These are phyloP conservation scores for Durio zibethinus DNA, from an alignment of 345 rosid genomes.

Conservation along the genomic window DNA sequence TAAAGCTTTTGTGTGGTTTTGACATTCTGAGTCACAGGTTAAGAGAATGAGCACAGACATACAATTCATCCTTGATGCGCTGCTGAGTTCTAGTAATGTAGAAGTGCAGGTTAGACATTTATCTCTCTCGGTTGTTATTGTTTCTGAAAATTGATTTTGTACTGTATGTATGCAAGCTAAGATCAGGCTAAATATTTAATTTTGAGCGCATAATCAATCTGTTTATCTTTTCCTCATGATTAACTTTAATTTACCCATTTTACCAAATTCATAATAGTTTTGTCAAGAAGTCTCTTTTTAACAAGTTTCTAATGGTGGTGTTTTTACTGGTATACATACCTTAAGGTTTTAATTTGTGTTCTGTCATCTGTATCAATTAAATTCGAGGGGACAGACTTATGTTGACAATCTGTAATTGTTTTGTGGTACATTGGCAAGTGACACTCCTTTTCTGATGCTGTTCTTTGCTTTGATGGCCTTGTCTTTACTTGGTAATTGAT, in stretches of 20 bases:
- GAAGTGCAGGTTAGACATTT: slow-evolving; percentile 73
- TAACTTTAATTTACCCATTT: not conserved
- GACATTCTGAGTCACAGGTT: slow-evolving; percentile 51
- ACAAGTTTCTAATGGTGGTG: not conserved
- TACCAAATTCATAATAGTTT: not conserved
- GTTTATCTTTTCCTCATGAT: not conserved
- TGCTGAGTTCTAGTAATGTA: slow-evolving; percentile 59
- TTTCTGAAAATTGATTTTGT: not conserved
- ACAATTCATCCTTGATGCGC: slow-evolving; percentile 64
- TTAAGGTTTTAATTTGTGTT: not conserved
- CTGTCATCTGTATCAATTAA: not conserved
- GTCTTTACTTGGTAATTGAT: slow-evolving; percentile 17
- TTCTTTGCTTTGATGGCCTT: not conserved
- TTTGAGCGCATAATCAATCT: not conserved
- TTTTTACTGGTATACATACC: not conserved
- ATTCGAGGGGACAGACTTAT: not conserved
- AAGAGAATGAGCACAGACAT: slow-evolving; percentile 78
- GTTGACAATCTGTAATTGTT: not conserved
- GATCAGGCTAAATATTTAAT: not conserved
- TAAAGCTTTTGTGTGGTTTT: slow-evolving; percentile 3
- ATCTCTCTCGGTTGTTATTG: slow-evolving; percentile 4
- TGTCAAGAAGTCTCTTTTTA: not conserved
- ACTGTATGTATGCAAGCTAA: not conserved
- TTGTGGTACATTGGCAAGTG: slow-evolving; percentile 4
- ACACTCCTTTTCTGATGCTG: not conserved